Evolutionary conservation across 2,329 filamentous ascomycete genomes (phyloP).

Genomic region (Cordyceps cateniannulata): DNA sequence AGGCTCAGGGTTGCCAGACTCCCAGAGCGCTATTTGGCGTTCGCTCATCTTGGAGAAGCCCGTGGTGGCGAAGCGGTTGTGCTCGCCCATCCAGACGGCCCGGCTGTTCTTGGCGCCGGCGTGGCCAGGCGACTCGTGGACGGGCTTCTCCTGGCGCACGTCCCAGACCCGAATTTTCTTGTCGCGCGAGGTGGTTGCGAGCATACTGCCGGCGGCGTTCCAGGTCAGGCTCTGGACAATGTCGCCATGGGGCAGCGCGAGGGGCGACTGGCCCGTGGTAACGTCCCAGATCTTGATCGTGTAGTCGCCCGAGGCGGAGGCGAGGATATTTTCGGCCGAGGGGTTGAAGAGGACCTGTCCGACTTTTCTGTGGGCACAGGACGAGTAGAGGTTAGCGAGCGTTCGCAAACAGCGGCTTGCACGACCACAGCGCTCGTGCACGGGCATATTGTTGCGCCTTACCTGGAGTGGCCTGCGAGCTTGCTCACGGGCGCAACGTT

Average conservation of each 20-base stretch:
- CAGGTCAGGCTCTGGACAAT: slow-evolving; percentile 94
- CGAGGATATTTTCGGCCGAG: slow-evolving; percentile 88
- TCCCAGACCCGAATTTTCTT: slow-evolving; percentile 99
- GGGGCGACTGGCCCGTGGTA: slow-evolving; percentile 64
- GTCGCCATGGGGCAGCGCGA: slow-evolving; percentile 78
- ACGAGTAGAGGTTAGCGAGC: slow-evolving; percentile 18
- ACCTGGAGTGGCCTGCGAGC: slow-evolving; percentile 83
- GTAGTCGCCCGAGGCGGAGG: slow-evolving; percentile 90
- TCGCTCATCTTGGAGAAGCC: slow-evolving; percentile 99
- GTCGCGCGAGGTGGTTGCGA: slow-evolving; percentile 92
- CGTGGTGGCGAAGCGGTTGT: slow-evolving; percentile 91
- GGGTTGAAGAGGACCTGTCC: slow-evolving; percentile 98
- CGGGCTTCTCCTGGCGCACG: slow-evolving; percentile 83
- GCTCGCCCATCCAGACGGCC: slow-evolving; percentile 94
- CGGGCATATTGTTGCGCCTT: slow-evolving; percentile 15
- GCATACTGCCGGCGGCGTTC: slow-evolving; percentile 79
- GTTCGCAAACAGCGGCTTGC: background rate
- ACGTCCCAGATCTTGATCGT: slow-evolving; percentile 96
- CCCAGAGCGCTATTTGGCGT: slow-evolving; percentile 91
- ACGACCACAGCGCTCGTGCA: too few relatives aligned
- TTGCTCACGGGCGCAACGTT: slow-evolving; percentile 78
- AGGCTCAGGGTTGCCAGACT: slow-evolving; percentile 77
- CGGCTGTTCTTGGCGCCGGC: slow-evolving; percentile 95
- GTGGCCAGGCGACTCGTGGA: slow-evolving; percentile 79
- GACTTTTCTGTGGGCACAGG: slow-evolving; percentile 65